phyloP scores from a whole-genome alignment of 441 rosid species.

The Hypseocharis bilobata region DNA sequence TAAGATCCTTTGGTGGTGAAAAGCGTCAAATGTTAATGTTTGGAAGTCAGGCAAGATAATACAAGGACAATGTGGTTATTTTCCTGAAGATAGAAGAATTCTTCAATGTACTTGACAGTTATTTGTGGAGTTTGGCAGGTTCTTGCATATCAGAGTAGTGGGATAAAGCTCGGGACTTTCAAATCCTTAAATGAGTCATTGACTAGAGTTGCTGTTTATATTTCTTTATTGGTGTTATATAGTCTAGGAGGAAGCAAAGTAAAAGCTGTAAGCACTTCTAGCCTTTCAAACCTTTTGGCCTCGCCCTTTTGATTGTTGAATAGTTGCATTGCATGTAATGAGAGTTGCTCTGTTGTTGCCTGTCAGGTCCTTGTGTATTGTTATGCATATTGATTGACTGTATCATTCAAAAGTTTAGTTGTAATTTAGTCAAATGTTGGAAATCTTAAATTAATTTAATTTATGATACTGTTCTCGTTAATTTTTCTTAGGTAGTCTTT shows the following conservation, averaged over 20 bases:
- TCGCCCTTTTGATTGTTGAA: slow-evolving; percentile 1
- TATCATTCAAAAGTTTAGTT: background rate
- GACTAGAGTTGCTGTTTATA: slow-evolving; percentile 79
- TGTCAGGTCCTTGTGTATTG: background rate
- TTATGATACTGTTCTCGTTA: background rate
- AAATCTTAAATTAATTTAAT: background rate
- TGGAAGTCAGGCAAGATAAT: slow-evolving; percentile 55
- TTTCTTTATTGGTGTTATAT: slow-evolving; percentile 75
- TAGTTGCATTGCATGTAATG: background rate
- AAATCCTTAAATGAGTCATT: slow-evolving; percentile 79
- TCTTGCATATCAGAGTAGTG: slow-evolving; percentile 69
- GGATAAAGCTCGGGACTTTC: slow-evolving; percentile 81
- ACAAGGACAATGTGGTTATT: slow-evolving; percentile 4
- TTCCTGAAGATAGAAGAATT: slow-evolving; percentile 8
- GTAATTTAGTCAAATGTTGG: background rate
- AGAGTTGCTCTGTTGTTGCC: background rate
- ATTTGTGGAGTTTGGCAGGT: slow-evolving; percentile 43
- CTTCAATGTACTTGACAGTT: slow-evolving; percentile 5
- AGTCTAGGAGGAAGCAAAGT: slow-evolving; percentile 91
- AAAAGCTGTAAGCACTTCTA: slow-evolving; percentile 61
- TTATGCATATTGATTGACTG: background rate
- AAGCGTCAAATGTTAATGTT: slow-evolving; percentile 76
- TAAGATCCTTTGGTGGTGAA: slow-evolving; percentile 92
- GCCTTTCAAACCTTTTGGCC: slow-evolving; percentile 21
- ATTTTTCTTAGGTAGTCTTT: background rate